These are phyloP conservation scores for Aethionema arabicum DNA, from an alignment of 345 rosid genomes.

Conservation along the genomic window DNA sequence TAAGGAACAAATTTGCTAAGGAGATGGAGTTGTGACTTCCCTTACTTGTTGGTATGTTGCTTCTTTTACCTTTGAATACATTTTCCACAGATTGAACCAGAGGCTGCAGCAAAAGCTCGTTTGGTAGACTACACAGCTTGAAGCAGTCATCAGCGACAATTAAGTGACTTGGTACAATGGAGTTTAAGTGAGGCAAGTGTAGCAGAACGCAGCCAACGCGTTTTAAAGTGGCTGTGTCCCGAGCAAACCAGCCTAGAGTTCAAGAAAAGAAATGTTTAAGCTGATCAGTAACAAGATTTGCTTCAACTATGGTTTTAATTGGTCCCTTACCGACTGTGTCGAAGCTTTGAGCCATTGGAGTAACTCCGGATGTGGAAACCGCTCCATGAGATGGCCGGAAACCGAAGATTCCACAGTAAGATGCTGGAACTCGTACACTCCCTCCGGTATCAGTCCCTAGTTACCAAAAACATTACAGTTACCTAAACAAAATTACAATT, in stretches of 20 bases:
- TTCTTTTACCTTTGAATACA: slow-evolving; percentile 58
- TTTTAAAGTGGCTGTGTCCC: slow-evolving; percentile 64
- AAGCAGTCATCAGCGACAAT: slow-evolving; percentile 77
- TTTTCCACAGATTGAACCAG: slow-evolving; percentile 57
- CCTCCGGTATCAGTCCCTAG: slow-evolving; percentile 95
- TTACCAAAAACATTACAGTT: slow-evolving; percentile 9
- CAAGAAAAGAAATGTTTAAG: slow-evolving; percentile 8
- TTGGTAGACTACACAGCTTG: slow-evolving; percentile 59
- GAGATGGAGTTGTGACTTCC: neutral
- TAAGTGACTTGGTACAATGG: slow-evolving; percentile 47
- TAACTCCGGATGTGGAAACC: slow-evolving; percentile 61
- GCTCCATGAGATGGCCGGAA: slow-evolving; percentile 69
- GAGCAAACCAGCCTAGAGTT: slow-evolving; percentile 83
- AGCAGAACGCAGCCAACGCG: slow-evolving; percentile 63
- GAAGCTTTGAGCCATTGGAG: slow-evolving; percentile 85
- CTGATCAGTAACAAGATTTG: slow-evolving; percentile 10
- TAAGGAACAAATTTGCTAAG: neutral
- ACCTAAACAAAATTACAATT: slow-evolving; percentile 4
- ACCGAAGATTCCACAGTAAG: slow-evolving; percentile 76
- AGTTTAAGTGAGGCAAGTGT: slow-evolving; percentile 39
- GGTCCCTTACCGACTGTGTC: slow-evolving; percentile 80
- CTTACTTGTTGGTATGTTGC: slow-evolving; percentile 1
- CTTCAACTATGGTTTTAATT: neutral
- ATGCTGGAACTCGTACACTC: slow-evolving; percentile 84
- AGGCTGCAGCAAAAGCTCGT: slow-evolving; percentile 45